Evolutionary conservation across 108 stramenopile genomes (phyloP), one percentile per base, ranked within the genome.

Genomic region (Stephanodiscus minutulus): DNA sequence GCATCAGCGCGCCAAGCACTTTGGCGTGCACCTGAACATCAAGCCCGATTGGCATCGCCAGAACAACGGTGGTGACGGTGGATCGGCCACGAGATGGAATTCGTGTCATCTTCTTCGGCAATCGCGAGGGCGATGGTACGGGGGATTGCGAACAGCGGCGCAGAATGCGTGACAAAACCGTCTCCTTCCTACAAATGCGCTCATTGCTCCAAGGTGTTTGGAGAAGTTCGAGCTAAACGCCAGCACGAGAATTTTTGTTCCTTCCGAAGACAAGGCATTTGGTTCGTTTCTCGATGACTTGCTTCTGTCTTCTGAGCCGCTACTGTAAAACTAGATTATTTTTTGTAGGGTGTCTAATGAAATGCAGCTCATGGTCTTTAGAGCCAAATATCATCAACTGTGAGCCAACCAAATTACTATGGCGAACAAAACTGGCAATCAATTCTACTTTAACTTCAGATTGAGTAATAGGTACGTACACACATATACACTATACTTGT

Each of bases 1-100:
- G 56, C 93, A 95, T 62, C 65, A 82, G 9, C 57, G 74, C 25
- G 91, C 91, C 49, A 92, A 90, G 56, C 93, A 95, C 65, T 70
- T 63, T 27, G 93, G 83, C 15, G 44, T 70, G 7, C 87, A 95
- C 59, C 59, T 66, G 12, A 69, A 80, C 9, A 89, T 92, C 44
- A 73, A 76, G 36, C 93, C 93, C 11, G 89, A 88, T 62, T 91
- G 93, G 91, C 79, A 66, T 61, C 31, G 76, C 22, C 46, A 29
- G 3, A 28, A 35, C 0, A 64, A 72, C n/a, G 43, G 58, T 50
- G 65, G 24, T 31, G 43, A 17, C 27, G 50, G n/a, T 18, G 59
- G 21, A 28, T 28, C 29, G 28, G 13, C 52, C 73, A 74, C 60
- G 73, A 27, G 17, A 55, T 74, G 13, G 73, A 74, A 25, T 74